These are phyloP conservation scores for Ceratocystis cubensis DNA, from an alignment of 2,329 filamentous ascomycete genomes.

Conservation along the genomic window DNA sequence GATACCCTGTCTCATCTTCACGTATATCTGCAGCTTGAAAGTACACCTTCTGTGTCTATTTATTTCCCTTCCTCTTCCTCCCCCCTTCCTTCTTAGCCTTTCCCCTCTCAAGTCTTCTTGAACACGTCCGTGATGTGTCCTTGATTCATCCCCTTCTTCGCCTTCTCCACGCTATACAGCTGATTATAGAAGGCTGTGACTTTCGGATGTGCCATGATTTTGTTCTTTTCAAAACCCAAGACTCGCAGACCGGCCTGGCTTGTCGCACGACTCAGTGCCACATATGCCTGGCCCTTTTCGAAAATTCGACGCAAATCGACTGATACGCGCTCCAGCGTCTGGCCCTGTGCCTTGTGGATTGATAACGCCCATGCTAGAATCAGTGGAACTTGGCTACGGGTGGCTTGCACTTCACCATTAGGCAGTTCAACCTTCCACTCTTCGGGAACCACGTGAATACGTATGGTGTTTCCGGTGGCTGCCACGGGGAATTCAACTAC, in stretches of 20 bases:
- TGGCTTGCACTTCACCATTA: conserved; percentile 83
- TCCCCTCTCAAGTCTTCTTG: neutral
- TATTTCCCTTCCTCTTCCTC: neutral
- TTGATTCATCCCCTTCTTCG: conserved; percentile 24
- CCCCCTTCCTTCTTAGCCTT: neutral
- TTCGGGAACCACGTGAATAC: conserved; percentile 52
- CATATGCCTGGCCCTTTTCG: conserved; percentile 95
- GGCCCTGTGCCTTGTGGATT: conserved; percentile 95
- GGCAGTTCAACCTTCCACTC: conserved; percentile 97
- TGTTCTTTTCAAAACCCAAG: conserved; percentile 71
- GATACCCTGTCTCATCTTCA: too few species aligned
- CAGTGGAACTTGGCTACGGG: conserved; percentile 67
- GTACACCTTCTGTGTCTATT: neutral
- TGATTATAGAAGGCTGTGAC: conserved; percentile 78
- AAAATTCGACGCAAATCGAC: conserved; percentile 88
- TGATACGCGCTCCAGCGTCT: conserved; percentile 85
- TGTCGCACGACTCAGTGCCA: conserved; percentile 85
- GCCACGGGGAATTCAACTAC: conserved; percentile 71
- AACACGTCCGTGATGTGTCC: conserved; percentile 18
- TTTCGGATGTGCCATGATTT: conserved; percentile 86
- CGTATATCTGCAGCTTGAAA: too few species aligned
- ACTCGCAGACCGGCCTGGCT: conserved; percentile 80
- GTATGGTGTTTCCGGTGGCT: conserved; percentile 49
- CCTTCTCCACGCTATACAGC: conserved; percentile 59
- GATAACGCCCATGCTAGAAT: conserved; percentile 95